phyloP scores from a whole-genome alignment of 805 yeast genomes.

The Kluyveromyces aestuarii region DNA sequence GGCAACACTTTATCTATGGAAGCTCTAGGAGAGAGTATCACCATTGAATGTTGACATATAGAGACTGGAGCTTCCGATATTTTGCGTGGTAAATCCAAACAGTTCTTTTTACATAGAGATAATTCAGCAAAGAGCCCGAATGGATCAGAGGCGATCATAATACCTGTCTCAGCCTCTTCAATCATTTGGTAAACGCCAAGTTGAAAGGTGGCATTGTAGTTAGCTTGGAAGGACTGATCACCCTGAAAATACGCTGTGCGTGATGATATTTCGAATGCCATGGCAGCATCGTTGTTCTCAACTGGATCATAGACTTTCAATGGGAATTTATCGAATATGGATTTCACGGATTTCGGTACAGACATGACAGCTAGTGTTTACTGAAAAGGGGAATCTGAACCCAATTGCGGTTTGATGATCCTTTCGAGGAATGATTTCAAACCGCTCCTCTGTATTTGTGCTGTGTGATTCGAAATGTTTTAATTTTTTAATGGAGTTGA shows the following conservation, averaged over 20 bases:
- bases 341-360: conserved; percentile 36
- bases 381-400: background rate
- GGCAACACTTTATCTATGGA: conserved; percentile 45
- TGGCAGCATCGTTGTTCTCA: conserved; percentile 20
- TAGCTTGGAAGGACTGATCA: conserved; percentile 4
- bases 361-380: background rate
- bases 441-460: background rate
- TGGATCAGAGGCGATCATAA: conserved; percentile 49
- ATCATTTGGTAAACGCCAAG: conserved; percentile 46
- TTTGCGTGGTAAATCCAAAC: conserved; percentile 34
- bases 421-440: background rate
- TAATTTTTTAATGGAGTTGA: background rate
- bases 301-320: conserved; percentile 34
- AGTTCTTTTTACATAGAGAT: conserved; percentile 37
- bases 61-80: conserved; percentile 5
- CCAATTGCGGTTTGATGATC: background rate
- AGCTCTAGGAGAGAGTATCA: conserved; percentile 40
- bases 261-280: conserved; percentile 14
- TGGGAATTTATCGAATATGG: conserved; percentile 46
- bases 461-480: background rate
- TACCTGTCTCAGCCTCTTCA: conserved; percentile 18
- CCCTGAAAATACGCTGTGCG: conserved; percentile 19
- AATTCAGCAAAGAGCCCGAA: conserved; percentile 40
- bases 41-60: conserved; percentile 27
- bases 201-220: conserved; percentile 30